Base-by-base conservation (phyloP, 2,329 filamentous ascomycete species). In the Cercospora brassicicola region DNA sequence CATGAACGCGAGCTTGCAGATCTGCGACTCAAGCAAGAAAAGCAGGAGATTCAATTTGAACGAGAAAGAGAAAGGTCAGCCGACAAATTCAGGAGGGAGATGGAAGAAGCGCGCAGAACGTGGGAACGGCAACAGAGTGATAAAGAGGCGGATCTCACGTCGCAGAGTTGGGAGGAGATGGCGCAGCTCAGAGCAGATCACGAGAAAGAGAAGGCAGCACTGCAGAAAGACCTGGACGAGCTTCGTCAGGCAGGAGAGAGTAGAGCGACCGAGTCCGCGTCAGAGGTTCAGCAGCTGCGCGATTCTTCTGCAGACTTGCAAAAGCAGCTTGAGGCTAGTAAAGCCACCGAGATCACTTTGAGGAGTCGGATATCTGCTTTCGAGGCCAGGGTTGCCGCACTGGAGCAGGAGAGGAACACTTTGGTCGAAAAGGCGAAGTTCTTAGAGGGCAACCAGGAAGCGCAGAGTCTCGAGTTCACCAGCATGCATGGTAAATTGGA, bases 401-500 rank as follows among this genome's bases (percentile, higher is more conserved):
- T 97, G 10, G 92, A 97, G 73, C 89, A 88, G 39, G 89, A 91
- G 26, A 89, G 91, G 71, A 89, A 90, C 70, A 90, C 90, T 2
- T 86, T 96, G 71, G 88, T 90, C 73, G 91, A 92, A 1, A 91
- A 94, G 73, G 91, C 96, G 67, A 90, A 94, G 72, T 96, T 96
- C 76, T 87, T 97, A 18, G 93, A 97, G 78, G 95, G 92, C 0
- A 93, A 93, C 75, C 93, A 89, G 78, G 92, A 96, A 79, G 91
- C 93, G 13, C 93, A 97, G 75, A 95, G 93, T 0, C 88, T 94
- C 74, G 89, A 91, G 10, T 97, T 94, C 79, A 89, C 92, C 48
- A 89, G 88, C 65, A 92, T 96, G 82, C 91, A 96, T 76, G 85
- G 90, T 53, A 86, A 90, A 62, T 88, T 97, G 76, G 90, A 92